Base-by-base conservation (phyloP, 2,329 filamentous ascomycete species). In the Trichophyton equinum region DNA sequence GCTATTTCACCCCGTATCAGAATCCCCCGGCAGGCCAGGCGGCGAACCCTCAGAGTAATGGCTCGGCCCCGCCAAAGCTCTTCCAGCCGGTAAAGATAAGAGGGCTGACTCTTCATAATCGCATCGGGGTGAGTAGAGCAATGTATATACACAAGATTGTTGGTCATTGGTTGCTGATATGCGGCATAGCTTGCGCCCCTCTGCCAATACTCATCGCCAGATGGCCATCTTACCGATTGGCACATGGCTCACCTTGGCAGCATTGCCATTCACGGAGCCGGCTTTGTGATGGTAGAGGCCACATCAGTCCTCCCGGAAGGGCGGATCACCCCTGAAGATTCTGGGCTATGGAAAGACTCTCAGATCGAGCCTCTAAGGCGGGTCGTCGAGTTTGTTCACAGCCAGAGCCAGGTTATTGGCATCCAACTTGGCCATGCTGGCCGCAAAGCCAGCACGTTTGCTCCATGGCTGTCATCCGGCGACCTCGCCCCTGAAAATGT, bases 191-290 rank as follows among this genome's bases (percentile, higher is more conserved):
- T 86, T 9, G 80, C 82, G 1, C 84, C 84, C 0, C 74, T 87
- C 3, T 87, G 85, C 71, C 85, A 87, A 71, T 88, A 88, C 73
- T 83, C 79, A 5, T 82, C 84, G 13, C 69, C 85, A 51, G 81
- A 87, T 69, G 85, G 91, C 44, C 87, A 92, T 73, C 77, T 86
- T 65, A 91, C 87, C 1, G 81, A 87, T 70, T 96, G 85, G 82
- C 90, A 96, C 72, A 77, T 92, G 57, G 85, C 90, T 15, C 91
- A 95, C 69, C 79, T 92, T 27, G 89, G 90, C 61, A 83, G 87
- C 65, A 88, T 88, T 66, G 80, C 87, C 22, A 77, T 84, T 57
- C 82, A 85, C 61, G 89, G 89, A n/a, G 84, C 86, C 0, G 85
- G 81, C 1, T 76, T 92, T 20, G 77, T 84, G 58, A 82, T 89